Conservation (phyloP, 1,139 yeast genomes). For the Blastobotrys illinoisensis region DNA sequence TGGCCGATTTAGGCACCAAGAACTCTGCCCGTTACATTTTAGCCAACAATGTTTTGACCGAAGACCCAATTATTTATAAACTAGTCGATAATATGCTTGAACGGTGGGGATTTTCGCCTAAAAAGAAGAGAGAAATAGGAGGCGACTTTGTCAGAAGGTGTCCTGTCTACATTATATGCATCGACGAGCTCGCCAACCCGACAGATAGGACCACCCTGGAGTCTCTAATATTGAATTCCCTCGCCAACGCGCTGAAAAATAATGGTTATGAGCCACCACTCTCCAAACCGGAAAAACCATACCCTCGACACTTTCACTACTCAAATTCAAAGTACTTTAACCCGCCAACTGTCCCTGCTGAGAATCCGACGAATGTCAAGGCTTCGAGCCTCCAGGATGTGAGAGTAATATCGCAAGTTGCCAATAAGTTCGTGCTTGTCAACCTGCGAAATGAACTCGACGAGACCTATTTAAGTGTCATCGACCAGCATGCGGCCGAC, state of each 20-base stretch:
- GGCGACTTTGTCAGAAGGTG: neutral
- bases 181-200: neutral
- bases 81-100: neutral
- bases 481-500: slow-evolving; percentile 81
- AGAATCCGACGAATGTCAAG: neutral
- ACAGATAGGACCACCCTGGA: too few relatives aligned
- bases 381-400: neutral
- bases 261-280: neutral
- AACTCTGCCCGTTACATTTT: neutral
- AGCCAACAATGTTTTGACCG: neutral
- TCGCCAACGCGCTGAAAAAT: neutral
- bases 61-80: neutral
- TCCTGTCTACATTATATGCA: neutral
- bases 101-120: neutral
- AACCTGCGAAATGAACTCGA: slow-evolving; percentile 17
- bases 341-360: neutral
- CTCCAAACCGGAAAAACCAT: neutral
- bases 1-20: neutral
- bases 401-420: slow-evolving; percentile 44
- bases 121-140: neutral
- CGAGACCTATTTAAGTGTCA: slow-evolving; percentile 33
- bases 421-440: slow-evolving; percentile 51
- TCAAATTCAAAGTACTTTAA: neutral
- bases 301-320: neutral
- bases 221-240: neutral